These are phyloP conservation scores for Colletotrichum chrysophilum DNA, from an alignment of 2,329 filamentous ascomycete species.

Conservation along the genomic window DNA sequence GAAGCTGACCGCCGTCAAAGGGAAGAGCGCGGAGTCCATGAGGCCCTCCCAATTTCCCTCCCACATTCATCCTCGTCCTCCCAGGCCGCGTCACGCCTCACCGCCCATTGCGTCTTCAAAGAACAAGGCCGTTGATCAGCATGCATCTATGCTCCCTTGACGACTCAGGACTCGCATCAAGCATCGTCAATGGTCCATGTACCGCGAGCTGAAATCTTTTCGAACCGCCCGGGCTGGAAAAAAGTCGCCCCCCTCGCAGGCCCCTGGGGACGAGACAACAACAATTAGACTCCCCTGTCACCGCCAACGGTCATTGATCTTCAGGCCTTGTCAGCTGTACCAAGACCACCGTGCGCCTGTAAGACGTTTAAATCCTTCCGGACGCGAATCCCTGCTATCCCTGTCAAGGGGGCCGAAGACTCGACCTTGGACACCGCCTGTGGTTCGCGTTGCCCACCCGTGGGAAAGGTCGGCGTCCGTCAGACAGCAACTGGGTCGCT, in stretches of 20 bases:
- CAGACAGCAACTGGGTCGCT: not conserved
- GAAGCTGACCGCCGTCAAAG: not conserved
- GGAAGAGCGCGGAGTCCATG: not conserved
- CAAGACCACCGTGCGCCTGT: not conserved
- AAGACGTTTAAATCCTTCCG: slow-evolving; percentile 8
- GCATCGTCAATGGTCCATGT: not conserved
- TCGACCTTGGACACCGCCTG: not conserved
- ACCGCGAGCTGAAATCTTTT: not conserved
- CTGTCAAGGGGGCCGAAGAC: not conserved
- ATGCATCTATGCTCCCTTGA: not conserved
- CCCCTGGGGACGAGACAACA: not conserved
- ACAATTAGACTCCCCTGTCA: not conserved
- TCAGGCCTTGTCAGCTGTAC: not conserved
- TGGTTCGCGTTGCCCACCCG: not conserved
- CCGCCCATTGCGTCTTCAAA: not conserved
- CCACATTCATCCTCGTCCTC: not conserved
- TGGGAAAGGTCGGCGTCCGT: not conserved
- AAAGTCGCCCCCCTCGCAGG: not conserved
- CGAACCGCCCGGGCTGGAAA: not conserved
- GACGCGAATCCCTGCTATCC: not conserved
- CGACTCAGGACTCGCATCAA: not conserved
- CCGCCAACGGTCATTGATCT: not conserved
- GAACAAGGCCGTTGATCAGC: not conserved
- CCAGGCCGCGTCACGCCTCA: not conserved
- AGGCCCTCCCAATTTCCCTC: not conserved